Percentiles rank a stretch among this genome's conserved stretches.
These are phyloP conservation scores for Fusarium temperatum DNA, from an alignment of 2,329 filamentous ascomycete species.

Conservation along the genomic window DNA sequence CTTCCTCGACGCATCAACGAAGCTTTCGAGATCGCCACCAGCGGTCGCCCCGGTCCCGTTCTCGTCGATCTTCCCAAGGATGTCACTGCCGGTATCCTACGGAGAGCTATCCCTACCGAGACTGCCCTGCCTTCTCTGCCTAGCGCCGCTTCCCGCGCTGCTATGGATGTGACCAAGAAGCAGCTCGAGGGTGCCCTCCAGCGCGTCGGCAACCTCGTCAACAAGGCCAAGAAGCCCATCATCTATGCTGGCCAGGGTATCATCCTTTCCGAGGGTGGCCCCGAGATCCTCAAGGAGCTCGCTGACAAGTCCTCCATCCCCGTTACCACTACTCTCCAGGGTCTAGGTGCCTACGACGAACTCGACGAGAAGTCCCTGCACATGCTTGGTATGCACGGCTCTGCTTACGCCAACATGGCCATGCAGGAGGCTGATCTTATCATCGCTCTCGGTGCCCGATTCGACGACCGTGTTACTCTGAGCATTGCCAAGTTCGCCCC, in stretches of 20 bases:
- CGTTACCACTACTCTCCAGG: conserved; percentile 95
- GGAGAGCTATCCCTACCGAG: conserved; percentile 81
- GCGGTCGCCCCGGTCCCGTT: conserved; percentile 91
- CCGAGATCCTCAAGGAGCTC: conserved; percentile 83
- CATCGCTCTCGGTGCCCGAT: conserved; percentile 90
- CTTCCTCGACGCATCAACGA: conserved; percentile 94
- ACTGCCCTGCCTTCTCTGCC: conserved; percentile 81
- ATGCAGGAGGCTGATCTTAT: conserved; percentile 98
- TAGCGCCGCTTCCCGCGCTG: conserved; percentile 85
- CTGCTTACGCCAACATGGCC: conserved; percentile 96
- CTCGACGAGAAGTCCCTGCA: conserved; percentile 92
- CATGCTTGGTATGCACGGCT: conserved; percentile 99
- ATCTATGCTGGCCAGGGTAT: conserved; percentile 96
- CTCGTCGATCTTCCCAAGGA: conserved; percentile 97
- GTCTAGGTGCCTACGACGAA: conserved; percentile 91
- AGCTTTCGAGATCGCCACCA: conserved; percentile 97
- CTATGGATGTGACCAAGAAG: conserved; percentile 72
- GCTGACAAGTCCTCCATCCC: conserved; percentile 90
- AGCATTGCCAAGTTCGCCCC: conserved; percentile 89
- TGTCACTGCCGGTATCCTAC: conserved; percentile 85
- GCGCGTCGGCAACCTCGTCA: conserved; percentile 84
- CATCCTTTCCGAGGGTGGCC: conserved; percentile 80
- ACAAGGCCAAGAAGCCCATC: conserved; percentile 90
- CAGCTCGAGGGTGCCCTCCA: conserved; percentile 78
- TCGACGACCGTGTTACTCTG: conserved; percentile 93